Evolutionary conservation across 169 alveolate genomes (phyloP), one percentile per base, ranked within the genome.

Genomic region (Eimeria praecox): DNA sequence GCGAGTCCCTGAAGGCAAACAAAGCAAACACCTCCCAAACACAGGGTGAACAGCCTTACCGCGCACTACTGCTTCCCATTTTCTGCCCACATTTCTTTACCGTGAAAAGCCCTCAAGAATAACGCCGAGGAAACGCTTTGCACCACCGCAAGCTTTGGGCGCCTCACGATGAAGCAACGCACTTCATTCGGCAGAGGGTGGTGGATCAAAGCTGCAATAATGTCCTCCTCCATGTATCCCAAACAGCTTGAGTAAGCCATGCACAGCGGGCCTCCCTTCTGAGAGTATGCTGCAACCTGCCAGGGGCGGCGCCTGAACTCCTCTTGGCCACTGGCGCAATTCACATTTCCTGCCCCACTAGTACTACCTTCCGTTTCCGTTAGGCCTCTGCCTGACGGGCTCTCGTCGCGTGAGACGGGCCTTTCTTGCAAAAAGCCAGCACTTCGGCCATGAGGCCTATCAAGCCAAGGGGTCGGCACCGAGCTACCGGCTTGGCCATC

Each of bases 111-210:
- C 82, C n/a, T 30, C 3, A 12, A n/a, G 30, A 33, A 12, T 30
- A 12, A n/a, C 52, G 49, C 8, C 82, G 33, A 35, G 30, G 82
- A 71, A 35, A 38, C 52, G 82, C 82, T 2, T 35, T 14, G 82
- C n/a, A 38, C n/a, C 82, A 16, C 82, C 9, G 8, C 78, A 30
- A 9, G 78, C 46, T 12, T 0, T 69, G 22, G 30, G 78, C 46
- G 33, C 22, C 46, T 64, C 24, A 9, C n/a, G 82, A 71, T 18
- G 82, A n/a, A n/a, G 22, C 92, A 56, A 49, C 82, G 40, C 82
- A 87, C 93, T 44, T 87, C 93, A 62, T 87, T 38, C 18, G 93
- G 93, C n/a, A 44, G 46, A 24, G 93, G 93, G 82, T 87, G 93
- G 83, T 59, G 93, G 20, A 42, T 64, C 82, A 87, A 52, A 35